phyloP scores from a whole-genome alignment of 2,329 filamentous ascomycete genomes.

The Hortaea sp. region DNA sequence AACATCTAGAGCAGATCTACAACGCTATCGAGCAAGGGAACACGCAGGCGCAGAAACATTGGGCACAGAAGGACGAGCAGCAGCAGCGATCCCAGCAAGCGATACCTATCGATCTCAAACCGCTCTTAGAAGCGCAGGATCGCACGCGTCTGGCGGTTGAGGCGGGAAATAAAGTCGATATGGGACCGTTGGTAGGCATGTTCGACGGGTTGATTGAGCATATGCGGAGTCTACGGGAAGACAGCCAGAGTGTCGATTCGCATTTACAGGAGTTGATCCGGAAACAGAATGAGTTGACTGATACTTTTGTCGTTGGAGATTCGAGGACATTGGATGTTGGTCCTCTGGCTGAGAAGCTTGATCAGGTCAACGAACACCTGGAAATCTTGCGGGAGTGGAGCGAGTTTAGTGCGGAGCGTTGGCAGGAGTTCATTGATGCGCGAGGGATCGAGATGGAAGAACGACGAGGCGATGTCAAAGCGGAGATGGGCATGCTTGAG shows the following conservation, averaged over 20 bases:
- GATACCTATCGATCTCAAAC: conserved; percentile 5
- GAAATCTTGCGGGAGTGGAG: conserved; percentile 7
- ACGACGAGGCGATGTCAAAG: background rate
- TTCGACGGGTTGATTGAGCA: background rate
- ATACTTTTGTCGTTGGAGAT: background rate
- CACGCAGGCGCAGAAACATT: conserved; percentile 1
- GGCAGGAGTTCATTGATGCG: conserved; percentile 11
- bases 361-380: conserved; percentile 5
- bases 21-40: conserved; percentile 13
- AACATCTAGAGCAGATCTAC: conserved; percentile 12
- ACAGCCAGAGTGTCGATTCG: background rate
- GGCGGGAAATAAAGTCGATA: background rate
- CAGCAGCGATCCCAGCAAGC: background rate
- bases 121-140: conserved; percentile 7
- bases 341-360: conserved; percentile 7
- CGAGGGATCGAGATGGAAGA: conserved; percentile 7
- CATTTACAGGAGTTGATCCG: background rate
- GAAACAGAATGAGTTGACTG: background rate
- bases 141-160: conserved; percentile 2
- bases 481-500: conserved; percentile 12
- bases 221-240: background rate
- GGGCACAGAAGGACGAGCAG: background rate
- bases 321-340: background rate
- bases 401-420: conserved; percentile 9
- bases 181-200: background rate